Evolutionary conservation across 306 rosid species (phyloP), one percentile per base, ranked within the genome.

Genomic region (Trifolium pratense): DNA sequence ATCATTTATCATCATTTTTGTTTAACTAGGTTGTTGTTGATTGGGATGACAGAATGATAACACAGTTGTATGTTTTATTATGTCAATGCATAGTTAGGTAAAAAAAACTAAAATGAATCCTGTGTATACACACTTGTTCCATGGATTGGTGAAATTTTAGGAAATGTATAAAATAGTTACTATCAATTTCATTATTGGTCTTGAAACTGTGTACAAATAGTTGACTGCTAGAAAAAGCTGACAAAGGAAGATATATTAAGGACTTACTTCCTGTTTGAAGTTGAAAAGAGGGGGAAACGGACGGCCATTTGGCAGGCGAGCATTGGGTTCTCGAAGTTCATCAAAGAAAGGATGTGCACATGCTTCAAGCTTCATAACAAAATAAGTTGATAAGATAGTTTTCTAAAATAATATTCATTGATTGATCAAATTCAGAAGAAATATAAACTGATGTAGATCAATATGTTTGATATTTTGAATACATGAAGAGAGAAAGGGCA

Each of bases 291-390:
- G 89, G 51, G 98, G 98, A 25, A 93, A 74, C 23, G 89, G 86
- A 36, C 98, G 97, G 45, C 92, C 89, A 67, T 93, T 91, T 58
- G 97, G 92, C 57, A 93, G 81, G 57, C 93, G 98, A 26, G 89
- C 93, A 78, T 89, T 91, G 69, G 91, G 86, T 66, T 89, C 93
- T 13, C 98, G 92, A 51, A 93, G 92, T 57, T 93, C 98, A 61
- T 91, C 97, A 75, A 93, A 93, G 91, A 93, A 93, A 79, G 98
- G 83, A 83, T 93, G 98, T 11, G 92, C 86, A 80, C 98, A 93
- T 55, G 98, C 98, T 81, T 93, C 97, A 56, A 91, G 92, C 98
- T 93, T 89, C 78, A 82, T 70, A 69, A 80, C 77, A 79, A 80
- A 62, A 34, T 14, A 78, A 17, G 57, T 31, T 53, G 49, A 43